Evolutionary conservation across 179 eudicot genomes (phyloP).

Genomic region (Amaranthus tricolor): DNA sequence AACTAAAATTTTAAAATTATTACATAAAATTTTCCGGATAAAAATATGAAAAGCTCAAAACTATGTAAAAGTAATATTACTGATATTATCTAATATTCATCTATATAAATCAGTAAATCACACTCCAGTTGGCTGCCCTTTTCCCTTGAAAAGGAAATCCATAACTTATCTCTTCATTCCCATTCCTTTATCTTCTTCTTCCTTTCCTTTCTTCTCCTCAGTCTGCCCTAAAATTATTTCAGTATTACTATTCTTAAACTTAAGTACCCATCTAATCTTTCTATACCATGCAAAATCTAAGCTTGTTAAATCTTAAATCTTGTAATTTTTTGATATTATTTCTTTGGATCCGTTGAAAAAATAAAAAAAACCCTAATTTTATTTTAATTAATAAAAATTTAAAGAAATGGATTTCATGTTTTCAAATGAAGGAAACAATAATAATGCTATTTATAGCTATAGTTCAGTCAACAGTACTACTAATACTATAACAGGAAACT

Average conservation of each 20-base stretch:
- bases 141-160: conserved; percentile 12
- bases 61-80: not conserved
- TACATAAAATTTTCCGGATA: no score
- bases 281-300: not conserved
- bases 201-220: not conserved
- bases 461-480: not conserved
- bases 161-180: not conserved
- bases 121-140: conserved; percentile 19
- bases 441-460: not conserved
- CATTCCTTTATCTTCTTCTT: not conserved
- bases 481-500: not conserved
- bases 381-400: not conserved
- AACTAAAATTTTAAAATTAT: no score
- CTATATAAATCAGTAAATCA: conserved; percentile 8
- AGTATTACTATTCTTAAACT: not conserved
- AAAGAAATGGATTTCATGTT: conserved; percentile 22
- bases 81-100: not conserved
- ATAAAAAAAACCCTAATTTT: conserved; percentile 15
- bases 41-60: no score
- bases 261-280: not conserved
- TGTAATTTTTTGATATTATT: not conserved
- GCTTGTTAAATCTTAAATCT: not conserved
- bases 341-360: not conserved
- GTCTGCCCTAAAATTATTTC: conserved; percentile 18
- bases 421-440: not conserved